A percentile compares a stretch with the other conserved stretches of the same genome.
Conservation (phyloP, 768 basidiomycete genomes). For the Phlebiopsis gigantea region DNA sequence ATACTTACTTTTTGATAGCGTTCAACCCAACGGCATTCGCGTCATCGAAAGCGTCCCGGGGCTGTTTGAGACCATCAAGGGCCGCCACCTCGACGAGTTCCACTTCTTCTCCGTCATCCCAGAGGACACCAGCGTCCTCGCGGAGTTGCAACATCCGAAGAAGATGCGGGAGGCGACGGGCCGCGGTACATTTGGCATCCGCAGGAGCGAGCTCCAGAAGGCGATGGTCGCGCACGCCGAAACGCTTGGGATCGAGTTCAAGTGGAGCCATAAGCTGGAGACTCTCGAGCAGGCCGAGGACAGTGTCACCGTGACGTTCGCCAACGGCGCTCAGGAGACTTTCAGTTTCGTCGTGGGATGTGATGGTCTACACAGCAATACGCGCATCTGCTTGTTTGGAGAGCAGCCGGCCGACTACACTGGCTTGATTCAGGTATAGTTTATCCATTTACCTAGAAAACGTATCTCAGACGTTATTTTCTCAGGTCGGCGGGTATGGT, state of each 20-base stretch:
- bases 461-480: no score
- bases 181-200: neutral
- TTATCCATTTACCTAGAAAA: no score
- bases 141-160: no score
- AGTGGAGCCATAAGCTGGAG: constrained; percentile 29
- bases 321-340: constrained; percentile 29
- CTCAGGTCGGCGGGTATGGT: no score
- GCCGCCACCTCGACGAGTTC: neutral
- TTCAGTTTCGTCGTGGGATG: constrained; percentile 39
- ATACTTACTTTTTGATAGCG: neutral
- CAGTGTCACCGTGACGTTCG: constrained; percentile 29
- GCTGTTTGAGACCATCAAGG: constrained; percentile 3
- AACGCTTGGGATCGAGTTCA: constrained; percentile 28
- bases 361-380: constrained; percentile 40
- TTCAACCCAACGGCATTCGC: constrained; percentile 2
- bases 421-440: constrained; percentile 1
- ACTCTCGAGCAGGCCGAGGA: constrained; percentile 26
- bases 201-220: neutral
- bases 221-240: constrained; percentile 22
- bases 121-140: constrained; percentile 1
- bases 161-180: neutral
- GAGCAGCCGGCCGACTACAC: constrained; percentile 4
- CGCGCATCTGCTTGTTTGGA: constrained; percentile 21
- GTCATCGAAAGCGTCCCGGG: constrained; percentile 9
- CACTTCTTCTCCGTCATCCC: constrained; percentile 11